A percentile compares a stretch with the other conserved stretches of the same genome.
phyloP scores from a whole-genome alignment of 2,329 filamentous ascomycete species.

The Aspergillus arachidicola region DNA sequence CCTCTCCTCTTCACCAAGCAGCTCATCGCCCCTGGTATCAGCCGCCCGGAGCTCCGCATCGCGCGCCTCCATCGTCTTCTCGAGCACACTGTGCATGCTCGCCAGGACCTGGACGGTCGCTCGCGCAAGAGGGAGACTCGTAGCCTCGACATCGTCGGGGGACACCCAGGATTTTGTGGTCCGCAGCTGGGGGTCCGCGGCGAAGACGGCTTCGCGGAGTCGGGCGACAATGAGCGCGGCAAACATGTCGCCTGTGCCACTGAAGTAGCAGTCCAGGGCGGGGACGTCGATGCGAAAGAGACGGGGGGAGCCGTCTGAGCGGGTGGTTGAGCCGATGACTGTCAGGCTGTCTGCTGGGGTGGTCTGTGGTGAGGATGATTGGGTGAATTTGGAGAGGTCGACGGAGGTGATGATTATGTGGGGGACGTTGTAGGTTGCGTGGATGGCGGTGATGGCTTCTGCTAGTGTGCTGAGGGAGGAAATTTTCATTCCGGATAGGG shows the following conservation, averaged over 20 bases:
- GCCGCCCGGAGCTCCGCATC: constrained; percentile 60
- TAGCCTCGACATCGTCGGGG: constrained; percentile 67
- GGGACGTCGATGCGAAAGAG: constrained; percentile 88
- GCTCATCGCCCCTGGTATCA: constrained; percentile 23
- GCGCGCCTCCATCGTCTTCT: constrained; percentile 67
- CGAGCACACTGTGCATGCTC: constrained; percentile 86
- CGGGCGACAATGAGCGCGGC: constrained; percentile 86
- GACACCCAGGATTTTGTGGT: constrained; percentile 71
- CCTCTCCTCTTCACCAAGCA: constrained; percentile 46
- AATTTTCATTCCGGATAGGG: constrained; percentile 84
- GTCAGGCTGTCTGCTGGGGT: constrained; percentile 57
- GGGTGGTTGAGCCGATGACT: constrained; percentile 75
- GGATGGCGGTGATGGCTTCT: constrained; percentile 74
- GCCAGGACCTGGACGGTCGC: constrained; percentile 86
- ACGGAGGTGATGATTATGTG: constrained; percentile 94
- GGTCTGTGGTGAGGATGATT: constrained; percentile 36
- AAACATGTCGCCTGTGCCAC: constrained; percentile 98
- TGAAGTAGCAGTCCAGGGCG: constrained; percentile 89
- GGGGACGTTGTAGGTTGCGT: constrained; percentile 74
- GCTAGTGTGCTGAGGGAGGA: constrained; percentile 72
- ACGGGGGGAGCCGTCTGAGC: constrained; percentile 66
- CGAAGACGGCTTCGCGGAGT: constrained; percentile 76
- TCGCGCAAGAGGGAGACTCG: constrained; percentile 77
- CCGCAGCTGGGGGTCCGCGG: constrained; percentile 51
- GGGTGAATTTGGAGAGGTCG: constrained; percentile 60